phyloP scores from a whole-genome alignment of 225 moss, liverwort and hornwort species.

The Bryoerythrophyllum caledonicum region DNA sequence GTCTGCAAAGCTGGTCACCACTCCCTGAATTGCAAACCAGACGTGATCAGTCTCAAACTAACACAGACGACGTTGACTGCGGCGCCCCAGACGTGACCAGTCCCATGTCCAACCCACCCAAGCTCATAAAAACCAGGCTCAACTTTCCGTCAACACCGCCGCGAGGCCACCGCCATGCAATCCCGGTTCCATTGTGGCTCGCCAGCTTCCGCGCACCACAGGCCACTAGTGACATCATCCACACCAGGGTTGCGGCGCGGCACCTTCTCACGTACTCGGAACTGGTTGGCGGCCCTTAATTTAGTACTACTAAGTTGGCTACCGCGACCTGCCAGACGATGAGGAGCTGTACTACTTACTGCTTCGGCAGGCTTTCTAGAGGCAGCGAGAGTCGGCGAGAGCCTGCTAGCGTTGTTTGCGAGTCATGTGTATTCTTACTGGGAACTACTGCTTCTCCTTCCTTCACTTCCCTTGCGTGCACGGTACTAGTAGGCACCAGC shows the following conservation, averaged over 20 bases:
- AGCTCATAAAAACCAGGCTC: neutral
- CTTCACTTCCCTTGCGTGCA: conserved; percentile 10
- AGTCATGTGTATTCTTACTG: neutral
- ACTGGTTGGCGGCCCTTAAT: conserved; percentile 22
- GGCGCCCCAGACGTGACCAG: no score
- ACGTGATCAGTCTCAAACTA: conserved; percentile 14
- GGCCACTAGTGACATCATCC: conserved; percentile 14
- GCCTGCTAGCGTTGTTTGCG: no score
- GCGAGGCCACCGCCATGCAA: conserved; percentile 21
- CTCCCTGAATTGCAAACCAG: conserved; percentile 25
- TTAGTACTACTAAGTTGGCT: neutral
- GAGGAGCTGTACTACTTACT: no score
- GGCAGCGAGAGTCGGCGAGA: conserved; percentile 15
- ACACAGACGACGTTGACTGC: conserved; percentile 28
- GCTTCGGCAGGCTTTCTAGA: no score
- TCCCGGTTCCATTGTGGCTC: conserved; percentile 7
- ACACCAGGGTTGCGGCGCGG: neutral
- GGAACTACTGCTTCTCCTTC: no score
- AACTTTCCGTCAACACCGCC: neutral
- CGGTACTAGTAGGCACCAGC: neutral
- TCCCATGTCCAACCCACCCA: no score
- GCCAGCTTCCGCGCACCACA: conserved; percentile 6
- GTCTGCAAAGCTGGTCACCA: neutral
- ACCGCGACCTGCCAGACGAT: neutral
- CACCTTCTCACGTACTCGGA: conserved; percentile 11